Base-by-base conservation (phyloP, 2,329 filamentous ascomycete species). In the Diaporthe australafricana region DNA sequence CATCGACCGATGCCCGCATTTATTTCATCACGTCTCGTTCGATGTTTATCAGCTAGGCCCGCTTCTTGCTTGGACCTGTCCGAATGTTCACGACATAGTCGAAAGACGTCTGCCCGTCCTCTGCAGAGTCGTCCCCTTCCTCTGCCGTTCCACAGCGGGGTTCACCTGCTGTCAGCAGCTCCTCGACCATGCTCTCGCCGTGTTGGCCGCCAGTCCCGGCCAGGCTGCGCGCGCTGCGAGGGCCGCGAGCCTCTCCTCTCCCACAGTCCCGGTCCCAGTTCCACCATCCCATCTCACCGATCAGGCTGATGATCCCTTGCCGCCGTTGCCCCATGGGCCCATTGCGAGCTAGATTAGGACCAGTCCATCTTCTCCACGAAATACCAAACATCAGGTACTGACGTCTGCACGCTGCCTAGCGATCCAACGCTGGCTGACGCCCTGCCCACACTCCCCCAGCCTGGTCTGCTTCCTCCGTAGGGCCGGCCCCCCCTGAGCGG, bases 1-100 rank as follows among this genome's bases (percentile, higher is more conserved):
- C 53, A 74, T 74, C 73, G 73, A 73, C 73, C 73, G 73, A 74
- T 73, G 45, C 45, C 60, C 71, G 60, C 71, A 48, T 53, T 60
- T 67, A 12, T 66, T 56, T 45, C 68, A 72, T 66, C 60, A 70
- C 71, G 17, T 47, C 60, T 72, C 70, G 69, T 74, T 66, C 72
- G 72, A 70, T 73, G 32, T 67, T 57, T 70, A 68, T 53, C 60
- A 63, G 48, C 68, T 47, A 52, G 50, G 68, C 68, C 68, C 56
- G 71, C 71, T 68, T 38, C 55, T 65, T 70, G 66, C 70, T 68
- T 42, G 42, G 35, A 56, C 20, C 63, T 71, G 42, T 16, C 60
- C 47, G 25, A 53, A 70, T 53, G 22, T 50, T 62, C 70, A 72
- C 70, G 70, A 72, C 70, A 72, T 70, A 40, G 71, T 72, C 71